A percentile compares a stretch with the other conserved stretches of the same genome.
Conservation (phyloP, 2,329 filamentous ascomycete genomes). For the Trichoderma brevicompactum region DNA sequence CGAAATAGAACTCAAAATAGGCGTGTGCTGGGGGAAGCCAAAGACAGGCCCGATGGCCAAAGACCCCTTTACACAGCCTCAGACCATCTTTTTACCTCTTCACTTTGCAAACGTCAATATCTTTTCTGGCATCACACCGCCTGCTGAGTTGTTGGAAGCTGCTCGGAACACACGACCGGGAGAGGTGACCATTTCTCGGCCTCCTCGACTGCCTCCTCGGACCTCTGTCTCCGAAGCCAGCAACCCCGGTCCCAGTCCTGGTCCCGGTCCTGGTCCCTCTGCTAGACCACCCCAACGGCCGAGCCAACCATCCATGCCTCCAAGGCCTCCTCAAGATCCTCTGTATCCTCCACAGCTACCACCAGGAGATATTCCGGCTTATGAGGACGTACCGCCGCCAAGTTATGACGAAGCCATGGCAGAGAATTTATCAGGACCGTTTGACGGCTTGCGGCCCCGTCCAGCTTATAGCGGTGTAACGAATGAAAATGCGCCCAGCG, state of each 20-base stretch:
- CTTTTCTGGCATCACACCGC: constrained; percentile 86
- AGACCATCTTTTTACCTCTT: constrained; percentile 78
- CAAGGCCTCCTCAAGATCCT: constrained; percentile 50
- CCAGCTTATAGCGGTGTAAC: constrained; percentile 70
- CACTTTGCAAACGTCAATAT: constrained; percentile 75
- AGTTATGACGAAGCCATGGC: constrained; percentile 95
- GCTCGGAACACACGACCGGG: constrained; percentile 44
- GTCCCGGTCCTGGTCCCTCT: too few relatives aligned
- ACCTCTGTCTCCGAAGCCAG: constrained; percentile 36
- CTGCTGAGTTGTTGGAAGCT: constrained; percentile 73
- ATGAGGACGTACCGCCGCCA: constrained; percentile 87
- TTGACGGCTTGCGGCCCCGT: constrained; percentile 64
- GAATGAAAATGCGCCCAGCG: constrained; percentile 62
- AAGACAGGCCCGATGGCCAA: constrained; percentile 37
- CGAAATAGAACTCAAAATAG: constrained; percentile 80
- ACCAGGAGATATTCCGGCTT: constrained; percentile 49
- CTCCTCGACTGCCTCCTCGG: constrained; percentile 45
- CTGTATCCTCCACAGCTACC: constrained; percentile 62
- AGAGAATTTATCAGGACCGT: constrained; percentile 69
- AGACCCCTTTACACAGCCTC: constrained; percentile 49
- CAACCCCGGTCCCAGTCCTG: constrained; percentile 28
- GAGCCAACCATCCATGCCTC: constrained; percentile 34
- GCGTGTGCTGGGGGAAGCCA: constrained; percentile 73
- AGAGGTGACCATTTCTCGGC: constrained; percentile 42
- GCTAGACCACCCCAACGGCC: constrained; percentile 32